Conservation (phyloP, 177 flowering plant genomes). For the Tripterygium wilfordii region DNA sequence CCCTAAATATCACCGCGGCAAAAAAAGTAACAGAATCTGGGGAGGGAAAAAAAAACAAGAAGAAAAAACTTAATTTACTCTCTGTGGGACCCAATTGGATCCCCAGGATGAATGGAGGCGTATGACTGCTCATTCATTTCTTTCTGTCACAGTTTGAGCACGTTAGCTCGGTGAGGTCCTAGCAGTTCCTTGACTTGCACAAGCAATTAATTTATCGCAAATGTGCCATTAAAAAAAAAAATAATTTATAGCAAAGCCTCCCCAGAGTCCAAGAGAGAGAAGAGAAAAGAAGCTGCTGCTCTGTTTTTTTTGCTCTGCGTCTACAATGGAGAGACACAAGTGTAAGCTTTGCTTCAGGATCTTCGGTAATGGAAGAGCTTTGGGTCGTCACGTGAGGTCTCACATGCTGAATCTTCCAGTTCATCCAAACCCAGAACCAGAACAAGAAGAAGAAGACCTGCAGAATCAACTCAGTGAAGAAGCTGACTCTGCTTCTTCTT, state of each 20-base stretch:
- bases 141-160: too few species aligned
- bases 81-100: too few species aligned
- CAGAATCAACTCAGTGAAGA: constrained; percentile 9
- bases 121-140: too few species aligned
- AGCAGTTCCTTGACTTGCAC: constrained; percentile 37
- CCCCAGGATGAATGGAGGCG: too few species aligned
- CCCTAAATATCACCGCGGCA: too few species aligned
- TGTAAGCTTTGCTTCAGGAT: constrained; percentile 70
- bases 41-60: too few species aligned
- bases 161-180: too few species aligned
- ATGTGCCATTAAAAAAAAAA: constrained; percentile 6
- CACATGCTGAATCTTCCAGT: constrained; percentile 53
- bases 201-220: too few species aligned
- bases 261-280: constrained; percentile 3
- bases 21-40: too few species aligned
- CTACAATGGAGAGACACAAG: constrained; percentile 71
- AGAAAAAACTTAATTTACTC: too few species aligned
- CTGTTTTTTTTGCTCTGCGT: background rate
- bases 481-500: constrained; percentile 19
- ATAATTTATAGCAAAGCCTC: constrained; percentile 3
- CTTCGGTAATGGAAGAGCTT: constrained; percentile 78
- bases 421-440: constrained; percentile 22
- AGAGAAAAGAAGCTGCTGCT: constrained; percentile 4
- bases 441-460: background rate
- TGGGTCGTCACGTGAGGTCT: constrained; percentile 96